A percentile compares a stretch with the other conserved stretches of the same genome.
Conservation (phyloP, 2,329 filamentous ascomycete species). For the Polytolypa hystricis region DNA sequence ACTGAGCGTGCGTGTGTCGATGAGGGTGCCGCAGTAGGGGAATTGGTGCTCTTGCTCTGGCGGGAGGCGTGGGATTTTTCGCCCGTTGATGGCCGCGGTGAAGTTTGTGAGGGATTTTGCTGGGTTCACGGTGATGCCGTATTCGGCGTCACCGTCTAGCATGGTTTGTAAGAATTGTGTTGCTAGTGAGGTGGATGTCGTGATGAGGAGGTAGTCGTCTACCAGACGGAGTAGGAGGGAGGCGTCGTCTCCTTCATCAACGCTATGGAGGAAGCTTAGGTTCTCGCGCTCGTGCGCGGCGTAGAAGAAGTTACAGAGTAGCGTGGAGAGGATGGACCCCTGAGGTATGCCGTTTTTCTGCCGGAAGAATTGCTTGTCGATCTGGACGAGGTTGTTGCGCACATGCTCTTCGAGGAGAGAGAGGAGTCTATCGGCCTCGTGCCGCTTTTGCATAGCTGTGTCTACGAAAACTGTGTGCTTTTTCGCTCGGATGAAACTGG, state of each 20-base stretch:
- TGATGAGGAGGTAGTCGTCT: constrained; percentile 89
- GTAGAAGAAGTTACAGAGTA: constrained; percentile 94
- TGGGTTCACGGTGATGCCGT: constrained; percentile 67
- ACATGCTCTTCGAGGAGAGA: constrained; percentile 68
- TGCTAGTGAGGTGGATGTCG: constrained; percentile 55
- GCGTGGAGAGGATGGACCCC: constrained; percentile 74
- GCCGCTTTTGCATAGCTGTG: constrained; percentile 46
- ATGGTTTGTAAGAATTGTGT: constrained; percentile 64
- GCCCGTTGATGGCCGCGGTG: constrained; percentile 47
- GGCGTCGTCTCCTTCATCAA: constrained; percentile 26
- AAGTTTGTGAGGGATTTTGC: constrained; percentile 83
- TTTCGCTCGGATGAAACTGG: constrained; percentile 16
- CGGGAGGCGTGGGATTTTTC: constrained; percentile 40
- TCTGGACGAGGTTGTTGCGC: constrained; percentile 71
- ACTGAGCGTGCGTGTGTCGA: constrained; percentile 64
- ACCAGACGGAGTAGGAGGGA: constrained; percentile 70
- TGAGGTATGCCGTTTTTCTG: constrained; percentile 88
- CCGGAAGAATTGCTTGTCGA: constrained; percentile 78
- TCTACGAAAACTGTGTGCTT: constrained; percentile 68
- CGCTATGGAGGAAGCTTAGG: constrained; percentile 52
- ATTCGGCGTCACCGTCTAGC: constrained; percentile 66
- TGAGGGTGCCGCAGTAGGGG: constrained; percentile 76
- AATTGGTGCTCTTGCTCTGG: constrained; percentile 41
- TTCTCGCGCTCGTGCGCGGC: constrained; percentile 66
- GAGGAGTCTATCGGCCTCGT: constrained; percentile 51